Percentiles rank a stretch among this genome's conserved stretches.
phyloP scores from a whole-genome alignment of 169 alveolate species.

The Babesia microti region DNA sequence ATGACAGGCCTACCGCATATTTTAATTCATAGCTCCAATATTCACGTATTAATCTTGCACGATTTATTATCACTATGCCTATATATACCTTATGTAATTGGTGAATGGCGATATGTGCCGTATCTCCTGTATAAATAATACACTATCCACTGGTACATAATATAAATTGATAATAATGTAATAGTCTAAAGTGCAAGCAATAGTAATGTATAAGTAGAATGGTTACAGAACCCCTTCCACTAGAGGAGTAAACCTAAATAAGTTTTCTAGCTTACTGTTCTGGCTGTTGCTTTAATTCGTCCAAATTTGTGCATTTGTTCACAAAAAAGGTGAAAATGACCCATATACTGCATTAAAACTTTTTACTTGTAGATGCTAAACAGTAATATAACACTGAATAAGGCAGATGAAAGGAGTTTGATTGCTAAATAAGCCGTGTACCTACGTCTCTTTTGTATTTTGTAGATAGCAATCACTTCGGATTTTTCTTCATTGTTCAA shows the following conservation, averaged over 20 bases:
- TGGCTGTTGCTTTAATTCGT: conserved; percentile 34
- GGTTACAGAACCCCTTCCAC: conserved; percentile 11
- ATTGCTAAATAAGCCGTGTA: conserved; percentile 11
- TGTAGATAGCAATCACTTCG: conserved; percentile 42
- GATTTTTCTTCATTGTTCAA: conserved; percentile 37
- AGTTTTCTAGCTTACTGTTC: too few species aligned
- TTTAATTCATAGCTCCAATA: neutral
- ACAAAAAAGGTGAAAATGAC: conserved; percentile 36
- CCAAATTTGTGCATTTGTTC: conserved; percentile 44
- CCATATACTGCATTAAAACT: too few species aligned
- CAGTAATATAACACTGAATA: conserved; percentile 14
- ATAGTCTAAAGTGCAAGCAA: too few species aligned
- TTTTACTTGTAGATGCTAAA: conserved; percentile 39
- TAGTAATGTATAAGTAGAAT: neutral
- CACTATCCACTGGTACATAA: too few species aligned
- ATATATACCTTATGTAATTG: neutral
- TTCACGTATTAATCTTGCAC: neutral
- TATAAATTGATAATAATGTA: too few species aligned
- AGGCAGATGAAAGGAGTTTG: conserved; percentile 36
- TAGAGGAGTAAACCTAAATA: conserved; percentile 45
- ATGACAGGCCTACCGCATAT: neutral
- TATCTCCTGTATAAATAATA: too few species aligned
- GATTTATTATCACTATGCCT: neutral
- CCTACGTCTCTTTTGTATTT: conserved; percentile 42
- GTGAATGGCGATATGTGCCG: too few species aligned